A percentile compares a stretch with the other conserved stretches of the same genome.
Conservation (phyloP, 352 stramenopile species). For the Plasmopara muralis region DNA sequence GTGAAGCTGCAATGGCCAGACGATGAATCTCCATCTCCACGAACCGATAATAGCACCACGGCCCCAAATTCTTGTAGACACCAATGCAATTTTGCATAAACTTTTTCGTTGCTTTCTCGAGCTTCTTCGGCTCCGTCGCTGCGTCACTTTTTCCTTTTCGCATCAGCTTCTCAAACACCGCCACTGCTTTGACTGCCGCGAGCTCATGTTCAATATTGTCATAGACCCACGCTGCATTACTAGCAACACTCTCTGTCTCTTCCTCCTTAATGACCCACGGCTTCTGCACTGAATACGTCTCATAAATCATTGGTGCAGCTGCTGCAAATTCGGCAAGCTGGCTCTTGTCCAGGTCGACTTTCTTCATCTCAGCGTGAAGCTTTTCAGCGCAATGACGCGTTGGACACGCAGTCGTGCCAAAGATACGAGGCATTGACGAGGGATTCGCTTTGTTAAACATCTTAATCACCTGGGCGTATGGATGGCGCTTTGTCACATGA, state of each 20-base stretch:
- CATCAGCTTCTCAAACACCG: conserved; percentile 42
- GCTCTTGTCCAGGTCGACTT: conserved; percentile 52
- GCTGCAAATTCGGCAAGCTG: conserved; percentile 60
- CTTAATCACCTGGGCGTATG: conserved; percentile 85
- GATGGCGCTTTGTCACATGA: conserved; percentile 83
- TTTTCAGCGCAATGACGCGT: conserved; percentile 68
- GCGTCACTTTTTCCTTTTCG: conserved; percentile 44
- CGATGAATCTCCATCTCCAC: conserved; percentile 69
- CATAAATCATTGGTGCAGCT: conserved; percentile 53
- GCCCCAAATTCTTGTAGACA: conserved; percentile 54
- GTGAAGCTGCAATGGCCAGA: conserved; percentile 41
- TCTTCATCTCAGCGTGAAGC: conserved; percentile 61
- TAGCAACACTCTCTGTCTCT: conserved; percentile 1
- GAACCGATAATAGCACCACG: conserved; percentile 73
- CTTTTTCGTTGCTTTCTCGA: conserved; percentile 45
- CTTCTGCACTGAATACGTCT: conserved; percentile 42
- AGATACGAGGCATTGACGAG: conserved; percentile 56
- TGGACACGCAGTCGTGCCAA: conserved; percentile 76
- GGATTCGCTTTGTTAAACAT: conserved; percentile 51
- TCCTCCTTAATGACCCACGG: conserved; percentile 21
- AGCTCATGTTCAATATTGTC: conserved; percentile 39
- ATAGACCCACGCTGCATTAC: conserved; percentile 22
- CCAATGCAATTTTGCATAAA: conserved; percentile 51
- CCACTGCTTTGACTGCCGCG: conserved; percentile 37
- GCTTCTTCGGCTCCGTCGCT: conserved; percentile 26